phyloP scores from a whole-genome alignment of 306 rosid genomes.

The Astragalus membranaceus region DNA sequence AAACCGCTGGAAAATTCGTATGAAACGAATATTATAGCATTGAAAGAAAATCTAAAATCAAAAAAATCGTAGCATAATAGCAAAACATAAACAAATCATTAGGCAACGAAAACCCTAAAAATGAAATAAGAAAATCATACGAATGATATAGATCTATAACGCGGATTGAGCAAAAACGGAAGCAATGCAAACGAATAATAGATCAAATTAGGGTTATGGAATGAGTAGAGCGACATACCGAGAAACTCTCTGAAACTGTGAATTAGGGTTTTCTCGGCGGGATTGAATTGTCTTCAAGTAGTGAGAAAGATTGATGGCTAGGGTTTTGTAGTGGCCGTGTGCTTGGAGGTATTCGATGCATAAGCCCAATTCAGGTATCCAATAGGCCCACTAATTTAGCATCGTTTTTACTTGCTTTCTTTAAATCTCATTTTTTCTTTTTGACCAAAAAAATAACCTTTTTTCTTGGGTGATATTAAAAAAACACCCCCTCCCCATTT shows the following conservation, averaged over 20 bases:
- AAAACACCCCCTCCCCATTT: too few species aligned
- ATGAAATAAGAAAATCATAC: background rate
- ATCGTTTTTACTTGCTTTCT: too few species aligned
- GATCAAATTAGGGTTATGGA: background rate
- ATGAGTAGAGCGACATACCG: background rate
- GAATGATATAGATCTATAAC: background rate
- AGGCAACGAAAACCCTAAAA: background rate
- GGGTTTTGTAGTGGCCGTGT: conserved; percentile 32
- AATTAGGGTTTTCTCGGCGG: conserved; percentile 19
- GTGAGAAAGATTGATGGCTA: background rate
- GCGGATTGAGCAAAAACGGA: background rate
- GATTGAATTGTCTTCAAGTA: background rate
- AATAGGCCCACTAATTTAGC: background rate
- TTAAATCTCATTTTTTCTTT: too few species aligned
- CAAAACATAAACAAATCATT: background rate
- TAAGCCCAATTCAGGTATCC: too few species aligned
- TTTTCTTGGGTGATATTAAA: too few species aligned
- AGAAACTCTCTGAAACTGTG: background rate
- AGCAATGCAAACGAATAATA: too few species aligned
- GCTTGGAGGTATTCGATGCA: too few species aligned
- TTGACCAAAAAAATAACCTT: too few species aligned
- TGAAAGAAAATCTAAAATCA: background rate
- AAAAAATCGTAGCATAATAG: background rate
- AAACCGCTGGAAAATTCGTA: background rate
- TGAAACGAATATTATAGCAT: background rate